A percentile compares a stretch with the other conserved stretches of the same genome.
These are phyloP conservation scores for Veloboletus limbatus DNA, from an alignment of 1,284 basidiomycete genomes.

Conservation along the genomic window DNA sequence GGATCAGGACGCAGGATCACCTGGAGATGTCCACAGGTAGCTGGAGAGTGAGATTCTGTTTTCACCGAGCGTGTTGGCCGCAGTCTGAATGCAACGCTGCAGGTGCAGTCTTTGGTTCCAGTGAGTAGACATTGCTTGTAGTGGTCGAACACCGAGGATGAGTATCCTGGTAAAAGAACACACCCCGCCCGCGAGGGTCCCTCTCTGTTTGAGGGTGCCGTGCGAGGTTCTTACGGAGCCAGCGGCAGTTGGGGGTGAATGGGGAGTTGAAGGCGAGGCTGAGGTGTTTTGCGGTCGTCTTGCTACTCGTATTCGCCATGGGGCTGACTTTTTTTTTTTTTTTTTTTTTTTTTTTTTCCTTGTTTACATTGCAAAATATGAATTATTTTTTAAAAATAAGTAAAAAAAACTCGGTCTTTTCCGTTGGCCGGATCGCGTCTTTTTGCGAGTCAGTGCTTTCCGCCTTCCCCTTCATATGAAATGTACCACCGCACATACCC, in stretches of 20 bases:
- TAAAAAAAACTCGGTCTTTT: no score
- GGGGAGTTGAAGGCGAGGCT: constrained; percentile 84
- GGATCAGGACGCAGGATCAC: constrained; percentile 85
- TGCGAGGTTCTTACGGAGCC: constrained; percentile 26
- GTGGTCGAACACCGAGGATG: constrained; percentile 53
- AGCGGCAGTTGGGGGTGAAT: constrained; percentile 56
- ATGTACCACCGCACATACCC: constrained; percentile 45
- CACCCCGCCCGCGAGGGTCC: constrained; percentile 50
- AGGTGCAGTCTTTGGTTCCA: no score
- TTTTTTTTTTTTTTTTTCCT: constrained; percentile 11
- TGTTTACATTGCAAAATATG: no score
- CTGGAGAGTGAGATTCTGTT: no score
- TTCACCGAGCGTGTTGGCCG: no score
- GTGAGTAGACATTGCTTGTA: no score
- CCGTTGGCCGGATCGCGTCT: constrained; percentile 21
- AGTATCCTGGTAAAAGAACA: constrained; percentile 85
- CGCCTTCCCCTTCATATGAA: constrained; percentile 34
- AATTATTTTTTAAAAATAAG: no score
- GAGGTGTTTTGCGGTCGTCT: constrained; percentile 43
- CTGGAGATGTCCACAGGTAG: constrained; percentile 73
- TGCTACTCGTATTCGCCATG: no score
- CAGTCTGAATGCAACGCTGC: neutral
- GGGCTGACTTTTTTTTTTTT: constrained; percentile 3
- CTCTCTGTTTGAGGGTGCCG: constrained; percentile 29
- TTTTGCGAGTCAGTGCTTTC: constrained; percentile 36